Base-by-base conservation (phyloP, 805 yeast species). In the Myxozyma kluyveri region DNA sequence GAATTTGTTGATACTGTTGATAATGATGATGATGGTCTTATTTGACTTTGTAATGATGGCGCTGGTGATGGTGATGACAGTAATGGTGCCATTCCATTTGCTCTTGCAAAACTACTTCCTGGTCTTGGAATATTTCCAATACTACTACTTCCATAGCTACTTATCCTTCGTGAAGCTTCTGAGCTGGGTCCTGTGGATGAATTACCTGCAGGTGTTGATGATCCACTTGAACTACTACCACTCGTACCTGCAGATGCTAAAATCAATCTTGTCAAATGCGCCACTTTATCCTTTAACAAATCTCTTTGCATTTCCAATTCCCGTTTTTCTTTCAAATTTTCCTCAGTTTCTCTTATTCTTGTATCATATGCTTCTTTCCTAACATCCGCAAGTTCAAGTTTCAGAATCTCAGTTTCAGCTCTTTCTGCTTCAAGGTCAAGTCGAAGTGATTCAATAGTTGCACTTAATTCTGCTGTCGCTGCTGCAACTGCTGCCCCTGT, bases 401-500 rank as follows among this genome's bases (percentile, higher is more conserved):
- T 47, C 18, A 72, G 63, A 21, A 57, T 44, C 32, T 69, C 71
- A 10, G 82, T 72, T 61, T 86, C 85, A 6, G 68, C 65, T 45
- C 75, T 77, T 64, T 83, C 88, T 12, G 69, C 72, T 53, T 82
- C 86, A n/a, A 87, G 70, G 33, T 85, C 83, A 24, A 69, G 69
- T 47, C 75, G 72, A 48, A 88, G 72, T 42, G 76, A 79, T 54
- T 77, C 81, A 17, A 87, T 77, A 9, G 80, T 65, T 7, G 52
- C 76, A 18, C 59, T 41, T 18, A 59, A 40, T 2, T 54, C 61
- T 9, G 53, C 59, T 3, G 52, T 41, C 7, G 50, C 40, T n/a
- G 50, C 56, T 42, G 77, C 79, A 18, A 75, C 76, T 14, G 75
- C 82, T 1, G 65, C 65, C 2, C 69, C 64, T n/a, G 65, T 57